phyloP scores from a whole-genome alignment of 106 monocot species.

The Apostasia shenzhenica region DNA sequence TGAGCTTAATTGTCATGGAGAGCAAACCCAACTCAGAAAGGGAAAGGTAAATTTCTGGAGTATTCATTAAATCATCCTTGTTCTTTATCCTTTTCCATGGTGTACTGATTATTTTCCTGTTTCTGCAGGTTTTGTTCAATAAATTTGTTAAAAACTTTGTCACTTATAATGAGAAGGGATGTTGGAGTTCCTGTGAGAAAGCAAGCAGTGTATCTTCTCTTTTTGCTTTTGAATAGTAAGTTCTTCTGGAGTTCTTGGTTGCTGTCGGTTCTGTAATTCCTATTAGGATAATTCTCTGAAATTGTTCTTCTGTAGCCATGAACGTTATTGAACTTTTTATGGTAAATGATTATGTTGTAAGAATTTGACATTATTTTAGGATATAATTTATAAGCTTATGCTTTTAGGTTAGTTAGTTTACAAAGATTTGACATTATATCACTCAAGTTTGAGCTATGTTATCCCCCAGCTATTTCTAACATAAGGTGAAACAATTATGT shows the following conservation, averaged over 20 bases:
- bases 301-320: no score
- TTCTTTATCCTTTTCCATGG: background rate
- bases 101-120: constrained; percentile 6
- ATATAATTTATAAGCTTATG: no score
- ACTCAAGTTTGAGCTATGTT: no score
- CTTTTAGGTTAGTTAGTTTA: no score
- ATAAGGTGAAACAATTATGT: no score
- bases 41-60: constrained; percentile 28
- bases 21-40: constrained; percentile 30
- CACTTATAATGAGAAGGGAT: constrained; percentile 43
- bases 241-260: background rate
- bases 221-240: constrained; percentile 69
- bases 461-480: no score
- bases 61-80: constrained; percentile 1
- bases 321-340: no score
- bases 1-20: constrained; percentile 50
- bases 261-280: background rate
- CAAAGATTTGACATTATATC: no score
- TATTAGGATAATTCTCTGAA: background rate
- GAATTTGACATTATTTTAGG: no score
- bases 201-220: constrained; percentile 65
- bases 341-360: no score
- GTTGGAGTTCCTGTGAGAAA: constrained; percentile 36
- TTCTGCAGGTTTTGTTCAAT: constrained; percentile 46
- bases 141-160: constrained; percentile 30